Evolutionary conservation across 495 filamentous ascomycete species (phyloP).

Genomic region (Xylaria curta): DNA sequence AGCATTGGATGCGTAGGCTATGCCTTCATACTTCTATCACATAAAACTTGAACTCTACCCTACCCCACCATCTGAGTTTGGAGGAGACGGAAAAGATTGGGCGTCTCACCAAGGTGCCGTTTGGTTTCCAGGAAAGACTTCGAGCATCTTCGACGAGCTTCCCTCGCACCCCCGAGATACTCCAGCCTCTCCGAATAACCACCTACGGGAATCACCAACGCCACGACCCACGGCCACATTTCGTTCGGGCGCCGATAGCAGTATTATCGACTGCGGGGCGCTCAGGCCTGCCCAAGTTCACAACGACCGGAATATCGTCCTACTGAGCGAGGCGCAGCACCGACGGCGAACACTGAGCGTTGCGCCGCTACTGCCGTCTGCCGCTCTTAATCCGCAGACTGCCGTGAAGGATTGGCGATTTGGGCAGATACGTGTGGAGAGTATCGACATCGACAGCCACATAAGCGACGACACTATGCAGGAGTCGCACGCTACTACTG

Average conservation of each 20-base stretch:
- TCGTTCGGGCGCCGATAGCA: slow-evolving; percentile 17
- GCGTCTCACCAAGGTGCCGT: slow-evolving; percentile 27
- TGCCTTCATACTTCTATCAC: slow-evolving; percentile 92
- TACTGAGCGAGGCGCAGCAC: slow-evolving; percentile 41
- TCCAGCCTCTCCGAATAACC: background rate
- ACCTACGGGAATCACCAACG: slow-evolving; percentile 16
- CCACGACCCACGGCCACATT: slow-evolving; percentile 17
- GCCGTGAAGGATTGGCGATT: slow-evolving; percentile 57
- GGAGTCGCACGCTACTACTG: slow-evolving; percentile 27
- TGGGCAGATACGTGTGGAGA: slow-evolving; percentile 51
- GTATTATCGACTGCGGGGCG: slow-evolving; percentile 54
- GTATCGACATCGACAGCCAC: slow-evolving; percentile 42
- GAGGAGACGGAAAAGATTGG: slow-evolving; percentile 18
- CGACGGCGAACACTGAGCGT: slow-evolving; percentile 38
- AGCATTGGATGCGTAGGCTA: slow-evolving; percentile 36
- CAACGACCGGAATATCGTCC: slow-evolving; percentile 40
- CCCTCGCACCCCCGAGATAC: slow-evolving; percentile 47
- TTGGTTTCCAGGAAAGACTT: slow-evolving; percentile 47
- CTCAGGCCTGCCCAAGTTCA: slow-evolving; percentile 37
- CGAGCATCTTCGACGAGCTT: slow-evolving; percentile 54
- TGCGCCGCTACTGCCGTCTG: slow-evolving; percentile 41
- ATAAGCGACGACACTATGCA: slow-evolving; percentile 29
- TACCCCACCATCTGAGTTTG: slow-evolving; percentile 45
- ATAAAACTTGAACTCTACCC: slow-evolving; percentile 83
- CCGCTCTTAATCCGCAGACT: slow-evolving; percentile 46